phyloP scores from a whole-genome alignment of 306 rosid species.

The Castanopsis chinensis region DNA sequence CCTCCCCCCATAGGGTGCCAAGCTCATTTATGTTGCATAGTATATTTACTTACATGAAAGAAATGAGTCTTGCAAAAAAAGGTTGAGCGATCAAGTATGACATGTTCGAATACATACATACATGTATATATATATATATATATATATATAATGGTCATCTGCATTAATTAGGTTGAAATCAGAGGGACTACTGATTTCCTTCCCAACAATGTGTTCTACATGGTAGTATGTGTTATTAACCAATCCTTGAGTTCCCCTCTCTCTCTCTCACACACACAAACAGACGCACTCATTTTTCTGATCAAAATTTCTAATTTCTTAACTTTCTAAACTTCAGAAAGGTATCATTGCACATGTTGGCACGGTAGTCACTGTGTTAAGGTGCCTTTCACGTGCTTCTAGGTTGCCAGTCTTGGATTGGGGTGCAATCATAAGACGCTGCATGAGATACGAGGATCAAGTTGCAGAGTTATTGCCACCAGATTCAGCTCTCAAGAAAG shows the following conservation, averaged over 20 bases:
- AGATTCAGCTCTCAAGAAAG: slow-evolving; percentile 45
- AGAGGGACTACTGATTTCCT: not conserved
- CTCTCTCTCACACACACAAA: not conserved
- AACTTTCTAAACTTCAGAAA: slow-evolving; percentile 41
- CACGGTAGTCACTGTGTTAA: slow-evolving; percentile 47
- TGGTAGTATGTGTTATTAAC: not conserved
- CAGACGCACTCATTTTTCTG: not conserved
- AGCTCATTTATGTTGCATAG: not conserved
- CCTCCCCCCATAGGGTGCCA: not conserved
- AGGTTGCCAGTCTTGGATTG: slow-evolving; percentile 86
- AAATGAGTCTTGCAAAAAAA: not conserved
- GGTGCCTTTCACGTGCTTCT: slow-evolving; percentile 94
- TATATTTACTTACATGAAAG: not conserved
- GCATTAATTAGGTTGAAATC: not conserved
- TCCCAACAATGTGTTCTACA: not conserved
- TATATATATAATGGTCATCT: not conserved
- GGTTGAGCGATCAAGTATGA: not conserved
- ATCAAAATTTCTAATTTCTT: slow-evolving; percentile 23
- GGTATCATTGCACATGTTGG: slow-evolving; percentile 33
- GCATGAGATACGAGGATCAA: slow-evolving; percentile 77
- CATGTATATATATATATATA: not conserved
- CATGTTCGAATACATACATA: not conserved
- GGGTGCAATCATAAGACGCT: slow-evolving; percentile 81
- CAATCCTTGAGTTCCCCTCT: not conserved
- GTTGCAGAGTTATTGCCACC: slow-evolving; percentile 30